Evolutionary conservation across 2,329 filamentous ascomycete species (phyloP).

Genomic region (Penicillium sp.): DNA sequence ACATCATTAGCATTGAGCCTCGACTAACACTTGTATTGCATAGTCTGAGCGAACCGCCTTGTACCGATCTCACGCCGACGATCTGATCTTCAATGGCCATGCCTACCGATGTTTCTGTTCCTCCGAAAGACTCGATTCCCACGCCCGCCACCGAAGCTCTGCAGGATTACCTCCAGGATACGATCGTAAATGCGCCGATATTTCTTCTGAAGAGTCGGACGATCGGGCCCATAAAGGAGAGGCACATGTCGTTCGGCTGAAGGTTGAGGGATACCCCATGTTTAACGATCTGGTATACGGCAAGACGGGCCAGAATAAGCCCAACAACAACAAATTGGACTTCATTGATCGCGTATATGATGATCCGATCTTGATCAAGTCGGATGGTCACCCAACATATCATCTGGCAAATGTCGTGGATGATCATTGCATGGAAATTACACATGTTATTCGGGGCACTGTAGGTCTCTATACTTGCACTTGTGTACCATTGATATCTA

Average conservation of each 20-base stretch:
- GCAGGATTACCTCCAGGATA: slow-evolving; percentile 62
- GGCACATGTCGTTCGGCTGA: slow-evolving; percentile 74
- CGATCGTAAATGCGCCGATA: slow-evolving; percentile 70
- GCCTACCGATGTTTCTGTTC: slow-evolving; percentile 96
- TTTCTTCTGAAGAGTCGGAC: slow-evolving; percentile 67
- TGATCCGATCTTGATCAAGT: slow-evolving; percentile 88
- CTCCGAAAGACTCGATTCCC: slow-evolving; percentile 65
- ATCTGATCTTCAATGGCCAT: slow-evolving; percentile 67
- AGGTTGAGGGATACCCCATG: slow-evolving; percentile 62
- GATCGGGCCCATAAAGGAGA: slow-evolving; percentile 69
- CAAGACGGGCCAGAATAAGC: slow-evolving; percentile 52
- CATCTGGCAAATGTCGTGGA: slow-evolving; percentile 97
- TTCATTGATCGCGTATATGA: slow-evolving; percentile 59
- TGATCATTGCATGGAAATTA: slow-evolving; percentile 92
- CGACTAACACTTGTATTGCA: background rate
- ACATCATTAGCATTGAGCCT: background rate
- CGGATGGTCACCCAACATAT: slow-evolving; percentile 90
- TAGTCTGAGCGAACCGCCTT: slow-evolving; percentile 75
- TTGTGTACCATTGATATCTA: background rate
- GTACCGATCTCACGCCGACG: slow-evolving; percentile 70
- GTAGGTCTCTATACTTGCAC: slow-evolving; percentile 46
- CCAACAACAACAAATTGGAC: slow-evolving; percentile 46
- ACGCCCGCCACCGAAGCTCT: slow-evolving; percentile 64
- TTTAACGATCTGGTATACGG: slow-evolving; percentile 83
- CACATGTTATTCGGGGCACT: slow-evolving; percentile 87